phyloP scores from a whole-genome alignment of 192 early-diverging fungal species.

The Coemansia sp. region DNA sequence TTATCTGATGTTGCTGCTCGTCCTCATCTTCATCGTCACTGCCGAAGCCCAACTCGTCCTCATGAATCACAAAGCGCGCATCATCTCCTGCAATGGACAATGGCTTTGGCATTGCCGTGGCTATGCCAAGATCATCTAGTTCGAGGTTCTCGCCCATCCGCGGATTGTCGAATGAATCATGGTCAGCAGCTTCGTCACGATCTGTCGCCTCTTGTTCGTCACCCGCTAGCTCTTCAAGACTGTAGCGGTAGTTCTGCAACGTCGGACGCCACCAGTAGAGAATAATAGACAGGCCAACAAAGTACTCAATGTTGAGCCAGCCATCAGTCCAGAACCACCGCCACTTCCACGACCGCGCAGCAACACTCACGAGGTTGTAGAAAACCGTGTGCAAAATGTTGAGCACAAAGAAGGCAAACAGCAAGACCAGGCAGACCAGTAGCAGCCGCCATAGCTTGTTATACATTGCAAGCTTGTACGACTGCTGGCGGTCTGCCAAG shows the following conservation, averaged over 20 bases:
- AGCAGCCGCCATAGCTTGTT: slow-evolving; percentile 76
- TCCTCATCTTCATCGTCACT: slow-evolving; percentile 16
- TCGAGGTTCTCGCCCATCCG: slow-evolving; percentile 51
- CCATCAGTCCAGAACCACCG: slow-evolving; percentile 93
- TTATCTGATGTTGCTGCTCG: neutral
- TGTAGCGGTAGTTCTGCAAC: slow-evolving; percentile 84
- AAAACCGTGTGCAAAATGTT: slow-evolving; percentile 76
- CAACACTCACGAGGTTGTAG: slow-evolving; percentile 62
- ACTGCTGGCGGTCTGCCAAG: slow-evolving; percentile 76
- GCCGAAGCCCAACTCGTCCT: slow-evolving; percentile 31
- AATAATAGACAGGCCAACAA: slow-evolving; percentile 74
- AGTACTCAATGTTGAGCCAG: slow-evolving; percentile 87
- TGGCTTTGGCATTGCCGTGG: neutral
- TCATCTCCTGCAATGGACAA: slow-evolving; percentile 28
- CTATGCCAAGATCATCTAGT: slow-evolving; percentile 23
- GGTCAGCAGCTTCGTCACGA: slow-evolving; percentile 43
- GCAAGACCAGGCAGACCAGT: slow-evolving; percentile 66
- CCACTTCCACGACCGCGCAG: slow-evolving; percentile 75
- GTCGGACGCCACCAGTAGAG: slow-evolving; percentile 91
- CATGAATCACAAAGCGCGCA: slow-evolving; percentile 43
- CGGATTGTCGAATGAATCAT: slow-evolving; percentile 42
- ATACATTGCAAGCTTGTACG: slow-evolving; percentile 92
- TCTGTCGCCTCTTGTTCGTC: slow-evolving; percentile 72
- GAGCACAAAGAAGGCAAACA: slow-evolving; percentile 76
- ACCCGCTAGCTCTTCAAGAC: slow-evolving; percentile 76